These are phyloP conservation scores for Claviceps paspali DNA, from an alignment of 2,329 filamentous ascomycete genomes.

Conservation along the genomic window DNA sequence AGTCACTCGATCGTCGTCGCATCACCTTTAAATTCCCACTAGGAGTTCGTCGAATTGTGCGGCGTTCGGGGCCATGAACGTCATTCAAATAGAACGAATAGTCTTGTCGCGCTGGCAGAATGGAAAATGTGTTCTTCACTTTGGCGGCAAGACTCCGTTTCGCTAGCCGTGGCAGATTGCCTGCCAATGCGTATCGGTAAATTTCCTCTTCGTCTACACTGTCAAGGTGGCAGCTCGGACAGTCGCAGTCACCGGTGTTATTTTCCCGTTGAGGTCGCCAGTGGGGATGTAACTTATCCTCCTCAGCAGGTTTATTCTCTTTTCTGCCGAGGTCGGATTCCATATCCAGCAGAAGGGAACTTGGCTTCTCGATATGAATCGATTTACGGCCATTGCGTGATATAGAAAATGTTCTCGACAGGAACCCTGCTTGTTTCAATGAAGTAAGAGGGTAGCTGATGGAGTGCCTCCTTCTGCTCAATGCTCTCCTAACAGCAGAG, in stretches of 20 bases:
- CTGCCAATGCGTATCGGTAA: conserved; percentile 32
- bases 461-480: conserved; percentile 32
- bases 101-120: conserved; percentile 35
- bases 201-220: conserved; percentile 24
- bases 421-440: conserved; percentile 25
- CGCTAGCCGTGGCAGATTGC: conserved; percentile 30
- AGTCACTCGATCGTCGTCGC: conserved; percentile 32
- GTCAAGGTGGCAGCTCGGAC: conserved; percentile 17
- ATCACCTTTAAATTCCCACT: conserved; percentile 47
- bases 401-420: conserved; percentile 38
- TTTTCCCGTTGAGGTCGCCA: conserved; percentile 41
- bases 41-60: conserved; percentile 41
- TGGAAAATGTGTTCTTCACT: conserved; percentile 45
- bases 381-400: conserved; percentile 24
- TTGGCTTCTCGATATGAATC: conserved; percentile 12
- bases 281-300: conserved; percentile 41
- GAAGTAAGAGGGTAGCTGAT: conserved; percentile 25
- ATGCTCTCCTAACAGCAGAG: conserved; percentile 38
- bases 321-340: conserved; percentile 24
- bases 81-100: conserved; percentile 18
- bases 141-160: conserved; percentile 35
- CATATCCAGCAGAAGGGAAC: conserved; percentile 13
- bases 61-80: conserved; percentile 29
- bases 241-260: conserved; percentile 17
- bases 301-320: conserved; percentile 33